Evolutionary conservation across 1,284 basidiomycete species (phyloP), one percentile per base, ranked within the genome.

Genomic region (Tilletia caries): DNA sequence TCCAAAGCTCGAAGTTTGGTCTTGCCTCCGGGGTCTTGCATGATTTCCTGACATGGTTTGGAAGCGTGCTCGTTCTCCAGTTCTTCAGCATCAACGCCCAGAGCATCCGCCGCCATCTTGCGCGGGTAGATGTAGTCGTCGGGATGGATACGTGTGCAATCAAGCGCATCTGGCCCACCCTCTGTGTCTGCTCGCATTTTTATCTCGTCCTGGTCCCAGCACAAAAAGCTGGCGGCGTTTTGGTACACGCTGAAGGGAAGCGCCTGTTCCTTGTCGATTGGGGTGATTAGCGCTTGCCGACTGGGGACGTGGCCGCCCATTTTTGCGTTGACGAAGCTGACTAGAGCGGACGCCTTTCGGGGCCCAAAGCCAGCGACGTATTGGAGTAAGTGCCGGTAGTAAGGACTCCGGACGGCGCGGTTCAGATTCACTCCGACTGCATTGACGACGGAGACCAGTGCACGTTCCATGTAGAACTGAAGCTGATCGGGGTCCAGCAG

Each of bases 61-160:
- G 78, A 80, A 6, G 76, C 70, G 44, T 82, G 79, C 69, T 80
- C 76, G 20, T 44, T 37, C 44, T 80, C 80, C 37, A 80, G 71
- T 68, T 82, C 81, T 71, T 82, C 81, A 65, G 80, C 80, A 71
- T 80, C 79, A 41, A 93, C 88, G 79, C 97, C 95, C 29, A 98
- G 88, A 6, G 95, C 93, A 83, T 98, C 95, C 13, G 93, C 92
- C 43, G 96, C 95, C 93, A 99, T 98, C 86, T 98, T 98, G 60
- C 93, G 90, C 1, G 96, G 95, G 68, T 98, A 88, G 79, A 97
- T 93, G 83, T 98, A 99, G 85, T 98, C 95, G 84, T 97, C 94
- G 0, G 93, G 93, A 83, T 99, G 96, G 72, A 99, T 93, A 18
- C 96, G 91, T 27, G 95, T 98, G 79, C 91, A 90, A 83, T 99